Base-by-base conservation (phyloP, 306 rosid species). In the Quercus agrifolia region DNA sequence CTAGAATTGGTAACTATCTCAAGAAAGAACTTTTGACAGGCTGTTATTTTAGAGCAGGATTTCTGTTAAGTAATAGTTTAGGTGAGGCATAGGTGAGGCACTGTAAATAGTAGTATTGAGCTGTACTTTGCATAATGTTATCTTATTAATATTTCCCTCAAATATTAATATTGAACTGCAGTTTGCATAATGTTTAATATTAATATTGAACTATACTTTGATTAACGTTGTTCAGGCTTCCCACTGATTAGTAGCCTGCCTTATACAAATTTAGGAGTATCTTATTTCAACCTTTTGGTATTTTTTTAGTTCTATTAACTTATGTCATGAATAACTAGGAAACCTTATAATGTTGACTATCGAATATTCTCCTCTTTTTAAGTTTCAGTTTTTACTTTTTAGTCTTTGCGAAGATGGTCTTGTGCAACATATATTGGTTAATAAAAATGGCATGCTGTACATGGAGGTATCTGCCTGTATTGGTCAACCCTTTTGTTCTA, bases 401-500 rank as follows among this genome's bases (percentile, higher is more conserved):
- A 15, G 18, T 49, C 23, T 41, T 68, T 74, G 30, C 15, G 7
- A 67, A 8, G 20, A 67, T 7, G 14, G 5, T 20, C 51, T 63
- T 33, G 11, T 64, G 71, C 19, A 58, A 70, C 51, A 27, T 56
- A 15, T 33, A 15, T 54, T 56, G 77, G 80, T 23, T 72, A 82
- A 71, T 56, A 71, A 20, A 63, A 20, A 44, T 33, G 73, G 59
- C 51, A 56, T 57, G 33, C 30, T 52, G 56, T 69, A 55, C 55
- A 44, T 78, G 77, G 62, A 2, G 21, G 44, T 54, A 27, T 38
- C 67, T 81, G 74, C 61, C 4, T 73, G 14, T 68, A 35, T 78
- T 35, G 28, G 72, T 9, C 70, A 67, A 67, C 38, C 71, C 71
- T 33, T 17, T 67, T 31, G 25, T 17, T 67, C 25, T 67, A 67